Evolutionary conservation across 768 basidiomycete genomes (phyloP).

Genomic region (Nidula microcarpa): DNA sequence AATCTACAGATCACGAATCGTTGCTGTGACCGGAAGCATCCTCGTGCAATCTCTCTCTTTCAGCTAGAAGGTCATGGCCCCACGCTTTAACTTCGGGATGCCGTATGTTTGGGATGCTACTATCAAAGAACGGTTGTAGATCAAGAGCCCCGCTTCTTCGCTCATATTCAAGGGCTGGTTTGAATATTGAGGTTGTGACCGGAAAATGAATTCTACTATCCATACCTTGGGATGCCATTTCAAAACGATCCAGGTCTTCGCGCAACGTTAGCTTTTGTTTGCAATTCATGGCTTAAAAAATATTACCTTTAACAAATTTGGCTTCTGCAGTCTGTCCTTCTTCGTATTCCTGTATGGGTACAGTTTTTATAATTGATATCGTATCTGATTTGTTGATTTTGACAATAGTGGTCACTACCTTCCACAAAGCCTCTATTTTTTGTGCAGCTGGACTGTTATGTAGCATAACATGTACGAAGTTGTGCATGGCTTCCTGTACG

Average conservation of each 20-base stretch:
- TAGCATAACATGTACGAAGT: conserved; percentile 88
- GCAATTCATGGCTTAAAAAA: background rate
- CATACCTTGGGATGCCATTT: conserved; percentile 83
- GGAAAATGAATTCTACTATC: background rate
- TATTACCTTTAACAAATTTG: conserved; percentile 77
- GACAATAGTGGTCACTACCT: conserved; percentile 33
- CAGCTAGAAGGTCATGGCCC: conserved; percentile 55
- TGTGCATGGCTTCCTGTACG: conserved; percentile 80
- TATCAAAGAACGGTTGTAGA: conserved; percentile 79
- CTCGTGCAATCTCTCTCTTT: conserved; percentile 30
- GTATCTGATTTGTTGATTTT: too few relatives aligned
- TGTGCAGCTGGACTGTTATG: conserved; percentile 67
- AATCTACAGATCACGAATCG: too few relatives aligned
- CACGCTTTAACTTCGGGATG: conserved; percentile 74
- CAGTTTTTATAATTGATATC: too few relatives aligned
- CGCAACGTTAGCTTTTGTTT: background rate
- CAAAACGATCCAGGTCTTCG: conserved; percentile 80
- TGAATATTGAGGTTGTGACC: background rate
- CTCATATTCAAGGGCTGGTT: conserved; percentile 72
- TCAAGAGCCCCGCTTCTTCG: conserved; percentile 35
- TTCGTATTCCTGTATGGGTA: conserved; percentile 71
- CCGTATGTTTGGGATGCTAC: conserved; percentile 66
- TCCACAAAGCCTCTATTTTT: conserved; percentile 68
- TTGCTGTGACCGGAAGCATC: background rate
- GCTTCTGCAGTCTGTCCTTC: conserved; percentile 70